phyloP scores from a whole-genome alignment of 805 yeast species.

The Barnettozyma vustinii region DNA sequence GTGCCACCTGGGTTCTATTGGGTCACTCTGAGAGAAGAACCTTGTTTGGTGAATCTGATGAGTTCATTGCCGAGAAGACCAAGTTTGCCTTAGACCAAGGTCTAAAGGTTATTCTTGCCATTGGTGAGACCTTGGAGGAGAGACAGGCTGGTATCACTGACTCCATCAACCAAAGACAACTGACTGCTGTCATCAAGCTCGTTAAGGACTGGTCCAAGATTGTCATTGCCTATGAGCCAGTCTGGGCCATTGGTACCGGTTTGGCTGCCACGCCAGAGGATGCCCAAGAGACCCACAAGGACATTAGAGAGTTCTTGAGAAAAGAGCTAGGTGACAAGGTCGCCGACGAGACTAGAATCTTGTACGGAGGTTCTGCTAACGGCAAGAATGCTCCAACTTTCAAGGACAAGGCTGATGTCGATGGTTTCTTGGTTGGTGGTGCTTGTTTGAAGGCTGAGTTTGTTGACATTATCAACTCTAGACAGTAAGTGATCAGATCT shows the following conservation, averaged over 20 bases:
- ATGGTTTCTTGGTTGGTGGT: conserved; percentile 99
- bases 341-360: conserved; percentile 79
- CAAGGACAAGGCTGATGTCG: conserved; percentile 90
- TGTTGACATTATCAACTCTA: conserved; percentile 88
- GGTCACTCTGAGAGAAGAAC: conserved; percentile 99
- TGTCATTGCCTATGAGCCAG: conserved; percentile 98
- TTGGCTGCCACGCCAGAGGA: conserved; percentile 98
- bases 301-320: conserved; percentile 78
- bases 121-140: conserved; percentile 96
- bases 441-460: conserved; percentile 98
- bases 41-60: conserved; percentile 83
- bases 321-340: conserved; percentile 70
- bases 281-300: conserved; percentile 92
- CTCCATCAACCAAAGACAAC: conserved; percentile 82
- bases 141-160: conserved; percentile 85
- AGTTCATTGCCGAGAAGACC: conserved; percentile 88
- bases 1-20: conserved; percentile 89
- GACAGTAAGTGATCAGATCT: conserved; percentile 44
- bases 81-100: conserved; percentile 90
- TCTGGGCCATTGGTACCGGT: conserved; percentile 99
- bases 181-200: conserved; percentile 78
- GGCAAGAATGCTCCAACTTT: conserved; percentile 88
- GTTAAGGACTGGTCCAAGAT: conserved; percentile 86
- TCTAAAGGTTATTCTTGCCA: conserved; percentile 87
- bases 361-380: conserved; percentile 98